These are phyloP conservation scores for Hanseniaspora singularis DNA, from an alignment of 805 yeast species.

Conservation along the genomic window DNA sequence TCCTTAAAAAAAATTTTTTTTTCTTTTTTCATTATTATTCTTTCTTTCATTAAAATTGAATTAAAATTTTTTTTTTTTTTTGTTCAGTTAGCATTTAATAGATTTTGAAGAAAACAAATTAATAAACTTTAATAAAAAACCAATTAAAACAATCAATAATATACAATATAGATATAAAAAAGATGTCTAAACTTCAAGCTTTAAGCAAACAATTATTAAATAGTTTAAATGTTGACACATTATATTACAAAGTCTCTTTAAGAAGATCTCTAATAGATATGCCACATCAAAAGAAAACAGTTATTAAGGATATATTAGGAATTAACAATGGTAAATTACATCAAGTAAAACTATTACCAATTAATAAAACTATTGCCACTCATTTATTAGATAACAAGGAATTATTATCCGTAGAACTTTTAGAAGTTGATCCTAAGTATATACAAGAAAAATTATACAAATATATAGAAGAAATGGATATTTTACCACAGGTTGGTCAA, in stretches of 20 bases:
- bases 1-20: too few relatives aligned
- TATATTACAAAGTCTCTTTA: conserved; percentile 8
- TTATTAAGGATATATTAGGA: conserved; percentile 4
- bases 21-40: too few relatives aligned
- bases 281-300: conserved; percentile 6
- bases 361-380: conserved; percentile 6
- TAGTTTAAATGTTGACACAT: conserved; percentile 3
- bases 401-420: conserved; percentile 3
- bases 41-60: too few relatives aligned
- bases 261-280: conserved; percentile 14
- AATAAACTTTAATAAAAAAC: neutral
- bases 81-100: too few relatives aligned
- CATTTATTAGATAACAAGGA: conserved; percentile 10
- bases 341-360: conserved; percentile 6
- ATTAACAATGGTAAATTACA: conserved; percentile 3
- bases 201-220: neutral
- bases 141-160: neutral
- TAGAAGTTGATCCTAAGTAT: conserved; percentile 7
- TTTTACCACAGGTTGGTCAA: neutral
- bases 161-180: neutral
- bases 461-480: neutral
- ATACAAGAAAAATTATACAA: neutral
- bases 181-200: neutral
- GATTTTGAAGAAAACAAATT: too few relatives aligned
- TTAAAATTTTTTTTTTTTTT: too few relatives aligned